Conservation (phyloP, 139 green algal genomes). For the Chlorella vulgaris region DNA sequence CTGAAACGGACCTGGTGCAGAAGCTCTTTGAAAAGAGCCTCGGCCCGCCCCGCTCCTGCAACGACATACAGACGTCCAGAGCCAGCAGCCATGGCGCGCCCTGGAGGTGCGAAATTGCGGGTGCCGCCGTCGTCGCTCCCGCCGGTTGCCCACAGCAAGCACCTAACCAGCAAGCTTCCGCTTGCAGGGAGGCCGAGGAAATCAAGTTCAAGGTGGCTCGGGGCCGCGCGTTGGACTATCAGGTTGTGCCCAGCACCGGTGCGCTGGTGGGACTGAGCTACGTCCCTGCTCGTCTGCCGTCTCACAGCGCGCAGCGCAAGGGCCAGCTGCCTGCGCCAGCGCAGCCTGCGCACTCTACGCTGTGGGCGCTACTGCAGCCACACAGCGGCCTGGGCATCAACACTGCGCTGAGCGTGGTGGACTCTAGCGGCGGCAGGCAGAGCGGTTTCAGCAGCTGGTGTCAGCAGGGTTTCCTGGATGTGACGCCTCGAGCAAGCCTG, state of each 20-base stretch:
- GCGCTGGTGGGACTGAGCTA: constrained; percentile 4
- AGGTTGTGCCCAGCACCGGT: constrained; percentile 1
- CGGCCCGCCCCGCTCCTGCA: background rate
- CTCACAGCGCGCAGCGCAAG: background rate
- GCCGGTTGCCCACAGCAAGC: background rate
- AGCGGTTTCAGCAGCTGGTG: constrained; percentile 15
- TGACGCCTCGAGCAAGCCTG: background rate
- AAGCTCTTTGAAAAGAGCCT: constrained; percentile 10
- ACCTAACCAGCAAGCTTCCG: background rate
- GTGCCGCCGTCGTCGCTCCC: background rate
- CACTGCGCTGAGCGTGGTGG: constrained; percentile 12
- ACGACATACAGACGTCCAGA: background rate
- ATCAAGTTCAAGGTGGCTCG: constrained; percentile 8
- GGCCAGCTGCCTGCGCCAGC: background rate
- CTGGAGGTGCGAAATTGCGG: background rate
- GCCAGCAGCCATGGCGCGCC: background rate
- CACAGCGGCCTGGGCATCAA: constrained; percentile 3
- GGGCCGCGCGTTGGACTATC: constrained; percentile 7
- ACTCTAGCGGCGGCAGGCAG: background rate
- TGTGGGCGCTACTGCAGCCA: constrained; percentile 19
- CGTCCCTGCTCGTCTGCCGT: background rate
- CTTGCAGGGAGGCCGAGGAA: background rate
- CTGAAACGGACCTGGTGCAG: constrained; percentile 6
- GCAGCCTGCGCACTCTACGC: constrained; percentile 7
- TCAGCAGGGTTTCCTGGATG: constrained; percentile 30